Percentiles rank a stretch among this genome's conserved stretches.
phyloP scores from a whole-genome alignment of 139 green algal species.

The Ulvella scutata region DNA sequence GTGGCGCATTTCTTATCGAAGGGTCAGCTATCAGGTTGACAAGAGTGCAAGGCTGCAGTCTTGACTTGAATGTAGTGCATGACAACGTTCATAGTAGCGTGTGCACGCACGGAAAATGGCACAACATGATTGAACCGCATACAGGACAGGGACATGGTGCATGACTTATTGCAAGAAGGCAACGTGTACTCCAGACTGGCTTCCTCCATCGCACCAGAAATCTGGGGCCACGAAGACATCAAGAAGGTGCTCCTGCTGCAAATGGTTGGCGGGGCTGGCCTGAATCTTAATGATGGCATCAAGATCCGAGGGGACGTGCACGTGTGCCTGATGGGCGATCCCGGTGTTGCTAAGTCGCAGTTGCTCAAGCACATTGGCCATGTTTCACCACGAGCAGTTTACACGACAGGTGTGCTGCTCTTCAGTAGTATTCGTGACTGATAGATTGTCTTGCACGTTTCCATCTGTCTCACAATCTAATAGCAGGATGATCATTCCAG shows the following conservation, averaged over 20 bases:
- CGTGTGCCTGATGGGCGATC: slow-evolving; percentile 97
- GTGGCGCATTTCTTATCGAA: too few relatives aligned
- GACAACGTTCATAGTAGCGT: too few relatives aligned
- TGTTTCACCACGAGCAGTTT: slow-evolving; percentile 78
- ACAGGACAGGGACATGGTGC: slow-evolving; percentile 3
- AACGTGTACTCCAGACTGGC: slow-evolving; percentile 71
- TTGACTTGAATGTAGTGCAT: neutral
- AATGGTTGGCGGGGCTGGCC: slow-evolving; percentile 78
- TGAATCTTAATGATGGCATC: slow-evolving; percentile 78
- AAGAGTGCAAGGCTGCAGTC: neutral
- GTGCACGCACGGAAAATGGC: too few relatives aligned
- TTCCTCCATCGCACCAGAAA: slow-evolving; percentile 74
- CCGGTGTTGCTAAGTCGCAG: slow-evolving; percentile 96
- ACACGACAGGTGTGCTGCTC: slow-evolving; percentile 63
- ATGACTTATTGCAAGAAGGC: slow-evolving; percentile 26
- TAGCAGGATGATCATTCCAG: too few relatives aligned
- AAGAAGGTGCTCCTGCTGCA: slow-evolving; percentile 91
- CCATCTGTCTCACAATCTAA: too few relatives aligned
- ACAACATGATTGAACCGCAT: too few relatives aligned
- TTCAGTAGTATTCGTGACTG: too few relatives aligned
- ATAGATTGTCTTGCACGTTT: too few relatives aligned
- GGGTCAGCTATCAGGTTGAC: neutral
- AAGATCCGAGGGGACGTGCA: slow-evolving; percentile 93
- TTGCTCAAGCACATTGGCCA: slow-evolving; percentile 71
- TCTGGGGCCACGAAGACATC: slow-evolving; percentile 85